phyloP scores from a whole-genome alignment of 768 basidiomycete species.

The Terana coerulea region DNA sequence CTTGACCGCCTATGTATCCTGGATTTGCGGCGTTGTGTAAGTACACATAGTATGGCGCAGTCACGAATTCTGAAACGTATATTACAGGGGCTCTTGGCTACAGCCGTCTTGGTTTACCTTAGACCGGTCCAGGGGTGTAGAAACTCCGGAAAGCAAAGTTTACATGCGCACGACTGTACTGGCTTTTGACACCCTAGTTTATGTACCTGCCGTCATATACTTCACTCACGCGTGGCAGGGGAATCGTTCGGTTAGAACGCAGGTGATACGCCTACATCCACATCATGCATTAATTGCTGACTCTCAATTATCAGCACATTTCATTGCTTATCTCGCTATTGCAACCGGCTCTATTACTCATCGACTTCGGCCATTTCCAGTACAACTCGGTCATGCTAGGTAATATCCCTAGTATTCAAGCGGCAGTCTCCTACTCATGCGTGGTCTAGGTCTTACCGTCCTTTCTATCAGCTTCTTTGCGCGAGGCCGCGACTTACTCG shows the following conservation, averaged over 20 bases:
- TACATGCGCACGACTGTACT: constrained; percentile 84
- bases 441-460: constrained; percentile 56
- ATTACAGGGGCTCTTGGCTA: constrained; percentile 45
- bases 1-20: constrained; percentile 85
- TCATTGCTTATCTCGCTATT: constrained; percentile 71
- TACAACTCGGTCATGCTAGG: constrained; percentile 95
- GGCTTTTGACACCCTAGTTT: constrained; percentile 62
- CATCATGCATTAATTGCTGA: background rate
- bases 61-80: background rate
- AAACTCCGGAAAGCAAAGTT: constrained; percentile 58
- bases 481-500: constrained; percentile 63
- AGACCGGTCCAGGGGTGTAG: constrained; percentile 66
- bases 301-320: constrained; percentile 42
- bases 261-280: constrained; percentile 43
- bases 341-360: constrained; percentile 78
- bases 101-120: constrained; percentile 68
- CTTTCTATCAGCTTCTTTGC: constrained; percentile 70
- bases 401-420: constrained; percentile 25
- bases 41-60: no score
- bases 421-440: background rate
- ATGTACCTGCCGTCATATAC: constrained; percentile 66
- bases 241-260: constrained; percentile 69
- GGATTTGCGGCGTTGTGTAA: constrained; percentile 75
- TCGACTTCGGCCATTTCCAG: constrained; percentile 95
- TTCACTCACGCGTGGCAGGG: constrained; percentile 67